phyloP scores from a whole-genome alignment of 1,139 yeast genomes.

The Saccharomyces hybrid region DNA sequence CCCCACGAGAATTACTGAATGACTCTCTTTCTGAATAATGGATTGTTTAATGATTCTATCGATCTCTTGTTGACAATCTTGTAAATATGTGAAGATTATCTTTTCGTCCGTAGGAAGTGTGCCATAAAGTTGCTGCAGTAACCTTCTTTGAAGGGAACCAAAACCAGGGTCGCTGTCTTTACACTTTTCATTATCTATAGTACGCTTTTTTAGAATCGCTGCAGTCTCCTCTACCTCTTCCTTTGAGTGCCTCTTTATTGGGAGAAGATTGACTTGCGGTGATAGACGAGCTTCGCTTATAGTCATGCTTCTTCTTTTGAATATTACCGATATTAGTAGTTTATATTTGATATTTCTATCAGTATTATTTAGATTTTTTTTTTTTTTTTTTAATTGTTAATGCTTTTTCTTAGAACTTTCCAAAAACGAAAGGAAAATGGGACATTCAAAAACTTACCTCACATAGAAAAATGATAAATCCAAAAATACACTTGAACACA shows the following conservation, averaged over 20 bases:
- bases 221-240: neutral
- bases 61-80: conserved; percentile 37
- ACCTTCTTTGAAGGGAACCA: conserved; percentile 12
- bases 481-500: neutral
- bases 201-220: neutral
- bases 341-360: neutral
- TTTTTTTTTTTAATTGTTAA: neutral
- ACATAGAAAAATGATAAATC: neutral
- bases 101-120: conserved; percentile 18
- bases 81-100: conserved; percentile 17
- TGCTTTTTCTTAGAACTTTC: neutral
- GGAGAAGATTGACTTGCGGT: conserved; percentile 12
- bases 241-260: conserved; percentile 9
- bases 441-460: neutral
- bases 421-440: neutral
- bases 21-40: conserved; percentile 64
- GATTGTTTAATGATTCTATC: conserved; percentile 57
- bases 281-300: neutral
- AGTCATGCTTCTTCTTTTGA: neutral
- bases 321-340: neutral
- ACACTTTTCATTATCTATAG: neutral
- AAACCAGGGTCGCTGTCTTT: conserved; percentile 12
- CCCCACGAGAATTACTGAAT: conserved; percentile 73
- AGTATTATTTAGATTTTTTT: neutral
- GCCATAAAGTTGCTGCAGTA: conserved; percentile 21